Percentiles rank a stretch among this genome's conserved stretches.
Evolutionary conservation across 2,329 filamentous ascomycete species (phyloP).

Genomic region (Epichloe bromicola): DNA sequence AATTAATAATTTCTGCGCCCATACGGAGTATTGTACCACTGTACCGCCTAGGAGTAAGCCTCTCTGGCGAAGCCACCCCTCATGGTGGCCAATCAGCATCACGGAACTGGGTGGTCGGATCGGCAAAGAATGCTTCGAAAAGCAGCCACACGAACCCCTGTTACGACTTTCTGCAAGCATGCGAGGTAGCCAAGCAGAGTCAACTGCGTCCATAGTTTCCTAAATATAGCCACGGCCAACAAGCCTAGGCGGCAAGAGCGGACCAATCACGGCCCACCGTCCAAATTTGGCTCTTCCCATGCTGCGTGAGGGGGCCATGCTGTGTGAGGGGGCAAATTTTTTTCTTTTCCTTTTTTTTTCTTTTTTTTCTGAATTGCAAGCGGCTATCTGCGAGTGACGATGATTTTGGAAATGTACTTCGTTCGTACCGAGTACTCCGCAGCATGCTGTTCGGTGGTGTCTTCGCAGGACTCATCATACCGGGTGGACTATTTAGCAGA

Average conservation of each 20-base stretch:
- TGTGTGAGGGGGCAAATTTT: not conserved
- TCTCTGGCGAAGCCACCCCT: too few species aligned
- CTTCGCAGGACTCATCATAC: too few species aligned
- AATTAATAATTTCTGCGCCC: too few species aligned
- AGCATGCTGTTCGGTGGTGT: too few species aligned
- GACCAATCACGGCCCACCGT: conserved; percentile 16
- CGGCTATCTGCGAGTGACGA: too few species aligned
- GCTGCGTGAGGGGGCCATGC: not conserved
- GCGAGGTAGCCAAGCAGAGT: not conserved
- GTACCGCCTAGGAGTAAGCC: too few species aligned
- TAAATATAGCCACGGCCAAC: conserved; percentile 22
- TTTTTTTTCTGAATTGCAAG: too few species aligned
- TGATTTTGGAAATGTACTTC: too few species aligned
- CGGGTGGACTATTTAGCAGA: too few species aligned
- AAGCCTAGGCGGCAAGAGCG: conserved; percentile 17
- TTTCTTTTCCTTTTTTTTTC: too few species aligned
- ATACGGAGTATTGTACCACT: too few species aligned
- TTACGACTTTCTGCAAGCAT: conserved; percentile 1
- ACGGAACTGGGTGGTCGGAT: not conserved
- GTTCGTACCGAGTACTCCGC: too few species aligned
- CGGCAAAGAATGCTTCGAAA: conserved; percentile 3
- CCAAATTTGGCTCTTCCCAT: conserved; percentile 14
- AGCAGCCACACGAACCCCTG: conserved; percentile 7
- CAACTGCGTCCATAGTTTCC: conserved; percentile 7
- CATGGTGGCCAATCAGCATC: not conserved